phyloP scores from a whole-genome alignment of 768 basidiomycete species.

The Daedaleopsis nitida region DNA sequence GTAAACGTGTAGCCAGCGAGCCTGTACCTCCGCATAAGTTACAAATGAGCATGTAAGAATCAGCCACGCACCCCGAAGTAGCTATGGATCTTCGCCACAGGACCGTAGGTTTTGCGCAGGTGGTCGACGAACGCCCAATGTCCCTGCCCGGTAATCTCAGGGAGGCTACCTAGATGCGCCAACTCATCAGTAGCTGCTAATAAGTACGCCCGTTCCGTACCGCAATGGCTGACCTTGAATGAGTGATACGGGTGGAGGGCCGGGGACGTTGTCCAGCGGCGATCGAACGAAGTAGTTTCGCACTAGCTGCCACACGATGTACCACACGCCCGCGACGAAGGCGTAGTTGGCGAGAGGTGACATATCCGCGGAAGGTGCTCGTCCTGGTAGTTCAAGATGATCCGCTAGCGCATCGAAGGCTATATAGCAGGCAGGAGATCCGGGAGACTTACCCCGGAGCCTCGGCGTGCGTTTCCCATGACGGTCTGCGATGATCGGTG shows the following conservation, averaged over 20 bases:
- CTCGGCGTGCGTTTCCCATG: too few species aligned
- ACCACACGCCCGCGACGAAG: too few species aligned
- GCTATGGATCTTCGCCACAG: conserved; percentile 11
- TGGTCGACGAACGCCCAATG: conserved; percentile 10
- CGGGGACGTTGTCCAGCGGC: conserved; percentile 19
- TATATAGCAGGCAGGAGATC: too few species aligned
- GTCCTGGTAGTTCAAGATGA: too few species aligned
- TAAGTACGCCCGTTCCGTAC: background rate
- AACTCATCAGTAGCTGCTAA: too few species aligned
- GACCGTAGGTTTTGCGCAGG: conserved; percentile 10
- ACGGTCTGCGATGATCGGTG: too few species aligned
- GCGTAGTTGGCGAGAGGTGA: too few species aligned
- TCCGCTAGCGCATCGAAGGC: too few species aligned
- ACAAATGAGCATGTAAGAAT: background rate
- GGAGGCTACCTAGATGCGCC: conserved; percentile 9
- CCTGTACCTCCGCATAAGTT: background rate
- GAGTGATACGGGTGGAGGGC: conserved; percentile 9
- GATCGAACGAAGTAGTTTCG: conserved; percentile 1
- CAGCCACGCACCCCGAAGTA: conserved; percentile 8
- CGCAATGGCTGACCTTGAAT: conserved; percentile 11
- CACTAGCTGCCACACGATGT: conserved; percentile 1
- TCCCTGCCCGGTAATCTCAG: conserved; percentile 1
- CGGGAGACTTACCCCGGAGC: too few species aligned
- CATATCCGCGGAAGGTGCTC: too few species aligned
- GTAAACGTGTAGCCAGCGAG: conserved; percentile 11